phyloP scores from a whole-genome alignment of 2,329 filamentous ascomycete species.

The Cytospora piceae region DNA sequence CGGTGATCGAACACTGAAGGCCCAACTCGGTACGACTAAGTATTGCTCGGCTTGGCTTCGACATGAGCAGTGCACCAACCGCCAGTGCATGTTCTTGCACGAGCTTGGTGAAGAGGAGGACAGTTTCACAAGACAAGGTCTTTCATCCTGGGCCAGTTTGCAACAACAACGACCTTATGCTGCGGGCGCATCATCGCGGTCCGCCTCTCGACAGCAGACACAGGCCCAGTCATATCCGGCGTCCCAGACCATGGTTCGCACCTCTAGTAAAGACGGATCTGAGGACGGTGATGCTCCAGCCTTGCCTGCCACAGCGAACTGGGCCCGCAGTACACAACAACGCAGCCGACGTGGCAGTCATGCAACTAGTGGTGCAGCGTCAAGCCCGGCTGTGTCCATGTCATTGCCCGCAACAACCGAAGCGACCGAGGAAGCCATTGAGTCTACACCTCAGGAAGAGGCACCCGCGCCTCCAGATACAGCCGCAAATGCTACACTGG shows the following conservation, averaged over 20 bases:
- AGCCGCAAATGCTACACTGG: constrained; percentile 32
- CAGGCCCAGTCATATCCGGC: constrained; percentile 42
- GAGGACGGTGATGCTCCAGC: constrained; percentile 81
- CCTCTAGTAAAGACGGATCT: constrained; percentile 77
- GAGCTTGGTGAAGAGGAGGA: constrained; percentile 98
- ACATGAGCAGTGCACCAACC: constrained; percentile 91
- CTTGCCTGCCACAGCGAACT: constrained; percentile 90
- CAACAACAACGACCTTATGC: constrained; percentile 72
- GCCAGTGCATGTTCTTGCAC: constrained; percentile 97
- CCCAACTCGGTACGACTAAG: constrained; percentile 86
- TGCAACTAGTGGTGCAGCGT: constrained; percentile 77
- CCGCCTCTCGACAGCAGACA: constrained; percentile 57
- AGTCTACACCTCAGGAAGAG: constrained; percentile 38
- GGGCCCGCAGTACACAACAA: constrained; percentile 74
- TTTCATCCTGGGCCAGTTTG: constrained; percentile 92
- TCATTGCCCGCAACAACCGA: constrained; percentile 59
- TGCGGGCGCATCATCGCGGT: constrained; percentile 54
- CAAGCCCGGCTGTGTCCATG: constrained; percentile 76
- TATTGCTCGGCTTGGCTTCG: constrained; percentile 97
- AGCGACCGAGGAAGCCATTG: constrained; percentile 49
- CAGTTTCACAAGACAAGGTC: constrained; percentile 90
- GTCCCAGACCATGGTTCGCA: constrained; percentile 71
- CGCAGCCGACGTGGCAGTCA: constrained; percentile 75
- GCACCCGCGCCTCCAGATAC: constrained; percentile 40
- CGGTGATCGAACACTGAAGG: constrained; percentile 82